Evolutionary conservation across 2,329 filamentous ascomycete species (phyloP).

Genomic region (Capronia epimyces): DNA sequence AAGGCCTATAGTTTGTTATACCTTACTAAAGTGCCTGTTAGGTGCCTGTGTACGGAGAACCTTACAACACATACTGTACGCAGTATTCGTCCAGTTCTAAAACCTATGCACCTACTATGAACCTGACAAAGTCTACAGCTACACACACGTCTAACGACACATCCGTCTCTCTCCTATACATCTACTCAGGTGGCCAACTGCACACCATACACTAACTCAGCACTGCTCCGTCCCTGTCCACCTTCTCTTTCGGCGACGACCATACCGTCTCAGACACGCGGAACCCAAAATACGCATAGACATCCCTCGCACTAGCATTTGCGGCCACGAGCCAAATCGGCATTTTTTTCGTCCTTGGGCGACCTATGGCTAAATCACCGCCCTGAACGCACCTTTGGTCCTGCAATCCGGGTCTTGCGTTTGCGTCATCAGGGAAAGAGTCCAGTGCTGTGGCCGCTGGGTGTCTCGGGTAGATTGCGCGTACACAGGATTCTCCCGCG

Average conservation of each 20-base stretch:
- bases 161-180: background rate
- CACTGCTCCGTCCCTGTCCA: slow-evolving; percentile 2
- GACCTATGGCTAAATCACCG: slow-evolving; percentile 25
- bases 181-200: slow-evolving; percentile 18
- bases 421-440: slow-evolving; percentile 21
- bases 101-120: too few relatives aligned
- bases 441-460: slow-evolving; percentile 14
- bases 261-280: slow-evolving; percentile 13
- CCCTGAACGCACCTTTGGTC: slow-evolving; percentile 23
- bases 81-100: too few relatives aligned
- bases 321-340: slow-evolving; percentile 24
- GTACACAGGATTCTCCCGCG: slow-evolving; percentile 11
- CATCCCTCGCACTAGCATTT: slow-evolving; percentile 21
- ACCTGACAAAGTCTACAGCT: too few relatives aligned
- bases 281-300: slow-evolving; percentile 27
- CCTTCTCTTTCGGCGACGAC: slow-evolving; percentile 2
- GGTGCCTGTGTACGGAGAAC: too few relatives aligned
- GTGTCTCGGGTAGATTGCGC: slow-evolving; percentile 12
- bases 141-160: background rate
- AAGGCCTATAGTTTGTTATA: too few relatives aligned
- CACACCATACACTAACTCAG: slow-evolving; percentile 21
- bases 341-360: slow-evolving; percentile 11
- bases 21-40: too few relatives aligned
- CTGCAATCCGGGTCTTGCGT: slow-evolving; percentile 19
- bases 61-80: too few relatives aligned